phyloP scores from a whole-genome alignment of 306 rosid genomes.

The Fagus crenata region DNA sequence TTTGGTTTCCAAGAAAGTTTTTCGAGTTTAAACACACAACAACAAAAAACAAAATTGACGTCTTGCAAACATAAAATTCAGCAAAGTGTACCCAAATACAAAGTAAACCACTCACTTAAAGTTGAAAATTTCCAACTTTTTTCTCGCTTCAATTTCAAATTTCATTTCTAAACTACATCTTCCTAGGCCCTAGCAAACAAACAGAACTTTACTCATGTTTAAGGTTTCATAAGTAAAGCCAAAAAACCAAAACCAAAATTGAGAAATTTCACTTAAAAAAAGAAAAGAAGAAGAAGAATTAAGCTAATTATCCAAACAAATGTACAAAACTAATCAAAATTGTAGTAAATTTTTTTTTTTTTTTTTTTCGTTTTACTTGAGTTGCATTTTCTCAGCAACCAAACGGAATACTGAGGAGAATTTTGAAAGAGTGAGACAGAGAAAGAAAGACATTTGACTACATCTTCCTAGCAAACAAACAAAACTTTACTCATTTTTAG shows the following conservation, averaged over 20 bases:
- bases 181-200: not conserved
- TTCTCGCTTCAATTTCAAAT: not conserved
- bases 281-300: too few species aligned
- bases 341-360: not conserved
- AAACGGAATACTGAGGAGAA: not conserved
- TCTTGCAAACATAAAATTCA: not conserved
- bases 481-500: not conserved
- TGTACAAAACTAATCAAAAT: not conserved
- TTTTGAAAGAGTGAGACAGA: not conserved
- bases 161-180: not conserved
- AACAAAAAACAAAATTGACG: not conserved
- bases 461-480: not conserved
- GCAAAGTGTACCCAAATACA: not conserved
- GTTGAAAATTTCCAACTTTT: not conserved
- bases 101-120: not conserved
- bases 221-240: not conserved
- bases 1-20: not conserved
- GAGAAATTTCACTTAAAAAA: not conserved
- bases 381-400: not conserved
- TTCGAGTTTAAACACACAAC: not conserved
- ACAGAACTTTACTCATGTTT: not conserved
- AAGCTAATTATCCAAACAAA: not conserved
- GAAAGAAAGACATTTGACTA: conserved; percentile 61
- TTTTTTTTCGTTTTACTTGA: not conserved
- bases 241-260: not conserved